phyloP scores from a whole-genome alignment of 225 moss, liverwort and hornwort species.

The Rhytidiadelphus loreus region DNA sequence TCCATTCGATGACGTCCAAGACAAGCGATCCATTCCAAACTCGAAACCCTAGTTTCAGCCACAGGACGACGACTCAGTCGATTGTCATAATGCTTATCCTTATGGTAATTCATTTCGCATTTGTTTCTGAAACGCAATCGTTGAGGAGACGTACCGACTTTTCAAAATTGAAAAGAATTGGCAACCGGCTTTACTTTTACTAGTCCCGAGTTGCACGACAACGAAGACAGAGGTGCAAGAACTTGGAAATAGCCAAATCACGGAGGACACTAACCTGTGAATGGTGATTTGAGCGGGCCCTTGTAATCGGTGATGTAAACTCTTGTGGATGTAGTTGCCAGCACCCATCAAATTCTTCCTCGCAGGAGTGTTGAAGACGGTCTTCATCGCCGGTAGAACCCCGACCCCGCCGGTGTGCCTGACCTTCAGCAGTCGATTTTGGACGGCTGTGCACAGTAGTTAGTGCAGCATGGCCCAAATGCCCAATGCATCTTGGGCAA shows the following conservation, averaged over 20 bases:
- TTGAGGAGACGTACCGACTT: neutral
- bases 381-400: too few species aligned
- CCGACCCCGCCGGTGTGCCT: too few species aligned
- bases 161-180: neutral
- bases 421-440: too few species aligned
- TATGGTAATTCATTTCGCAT: neutral
- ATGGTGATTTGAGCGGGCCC: too few species aligned
- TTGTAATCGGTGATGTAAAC: too few species aligned
- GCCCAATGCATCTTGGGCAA: too few species aligned
- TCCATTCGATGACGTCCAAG: neutral
- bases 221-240: neutral
- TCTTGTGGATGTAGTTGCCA: too few species aligned
- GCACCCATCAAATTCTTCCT: too few species aligned
- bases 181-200: neutral
- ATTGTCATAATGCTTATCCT: neutral
- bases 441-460: too few species aligned
- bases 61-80: neutral
- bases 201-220: neutral
- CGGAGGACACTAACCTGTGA: too few species aligned
- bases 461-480: too few species aligned
- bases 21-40: neutral
- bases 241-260: neutral
- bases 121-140: neutral
- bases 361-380: too few species aligned
- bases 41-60: neutral